A percentile compares a stretch with the other conserved stretches of the same genome.
Evolutionary conservation across 1,284 basidiomycete genomes (phyloP).

Genomic region (Singerocomus rubriflavus): DNA sequence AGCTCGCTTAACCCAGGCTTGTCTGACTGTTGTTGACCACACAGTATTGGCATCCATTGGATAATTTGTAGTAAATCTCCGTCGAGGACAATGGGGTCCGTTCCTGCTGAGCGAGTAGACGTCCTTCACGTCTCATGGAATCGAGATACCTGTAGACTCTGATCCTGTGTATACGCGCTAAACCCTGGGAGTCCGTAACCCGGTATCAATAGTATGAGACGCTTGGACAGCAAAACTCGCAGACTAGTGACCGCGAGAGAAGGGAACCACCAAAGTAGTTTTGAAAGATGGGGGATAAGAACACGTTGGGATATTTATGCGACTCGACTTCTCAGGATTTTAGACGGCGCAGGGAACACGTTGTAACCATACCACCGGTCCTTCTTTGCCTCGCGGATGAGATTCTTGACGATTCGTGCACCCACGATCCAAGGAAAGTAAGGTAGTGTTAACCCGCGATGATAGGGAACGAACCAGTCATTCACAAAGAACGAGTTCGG

Average conservation of each 20-base stretch:
- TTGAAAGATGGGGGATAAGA: conserved; percentile 7
- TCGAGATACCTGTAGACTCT: neutral
- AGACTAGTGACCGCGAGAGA: conserved; percentile 6
- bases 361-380: conserved; percentile 7
- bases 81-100: neutral
- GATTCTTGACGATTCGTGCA: conserved; percentile 1
- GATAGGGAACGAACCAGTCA: neutral
- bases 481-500: neutral
- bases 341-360: conserved; percentile 12
- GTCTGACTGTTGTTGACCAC: neutral
- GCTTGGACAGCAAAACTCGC: conserved; percentile 3
- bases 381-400: conserved; percentile 23
- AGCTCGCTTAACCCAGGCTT: neutral
- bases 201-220: conserved; percentile 7
- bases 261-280: conserved; percentile 11
- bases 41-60: too few relatives aligned
- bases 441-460: neutral
- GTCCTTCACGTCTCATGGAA: neutral
- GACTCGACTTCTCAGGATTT: conserved; percentile 4
- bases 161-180: neutral
- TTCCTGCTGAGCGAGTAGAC: neutral
- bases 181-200: neutral
- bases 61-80: neutral
- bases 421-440: neutral
- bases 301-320: conserved; percentile 19